Evolutionary conservation across 1,139 yeast species (phyloP).

Genomic region (Taphrina betulina): DNA sequence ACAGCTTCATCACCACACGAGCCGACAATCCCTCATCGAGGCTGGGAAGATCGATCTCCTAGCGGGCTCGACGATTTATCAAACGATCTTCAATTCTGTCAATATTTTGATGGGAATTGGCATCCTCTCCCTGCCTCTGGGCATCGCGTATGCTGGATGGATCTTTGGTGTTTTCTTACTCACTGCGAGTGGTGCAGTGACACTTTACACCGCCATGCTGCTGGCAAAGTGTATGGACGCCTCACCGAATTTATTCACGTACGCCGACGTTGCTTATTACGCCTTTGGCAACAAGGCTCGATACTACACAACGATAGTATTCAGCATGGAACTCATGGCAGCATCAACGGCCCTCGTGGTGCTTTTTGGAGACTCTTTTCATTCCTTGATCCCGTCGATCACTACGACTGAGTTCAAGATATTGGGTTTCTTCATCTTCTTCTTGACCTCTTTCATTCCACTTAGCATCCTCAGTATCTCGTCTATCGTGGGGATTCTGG

Average conservation of each 20-base stretch:
- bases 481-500: constrained; percentile 69
- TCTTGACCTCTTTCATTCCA: constrained; percentile 67
- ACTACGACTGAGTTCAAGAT: constrained; percentile 57
- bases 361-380: constrained; percentile 79
- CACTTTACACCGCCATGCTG: constrained; percentile 68
- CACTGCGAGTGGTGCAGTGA: constrained; percentile 45
- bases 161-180: constrained; percentile 54
- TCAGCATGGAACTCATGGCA: constrained; percentile 74
- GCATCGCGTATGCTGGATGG: constrained; percentile 79
- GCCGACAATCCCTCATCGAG: constrained; percentile 14
- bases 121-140: constrained; percentile 77
- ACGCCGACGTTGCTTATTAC: constrained; percentile 81
- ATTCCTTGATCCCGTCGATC: constrained; percentile 59
- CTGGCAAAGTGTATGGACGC: constrained; percentile 67
- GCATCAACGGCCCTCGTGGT: constrained; percentile 71
- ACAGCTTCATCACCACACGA: not conserved
- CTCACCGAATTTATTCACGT: constrained; percentile 75
- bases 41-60: constrained; percentile 10
- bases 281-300: constrained; percentile 65
- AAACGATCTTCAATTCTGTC: constrained; percentile 82
- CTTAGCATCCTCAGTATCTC: constrained; percentile 68
- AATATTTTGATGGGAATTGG: constrained; percentile 87
- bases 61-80: constrained; percentile 47
- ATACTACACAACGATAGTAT: constrained; percentile 64
- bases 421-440: constrained; percentile 58